A percentile compares a stretch with the other conserved stretches of the same genome.
Conservation (phyloP, 176 grass and related monocot species). For the Eleusine indica region DNA sequence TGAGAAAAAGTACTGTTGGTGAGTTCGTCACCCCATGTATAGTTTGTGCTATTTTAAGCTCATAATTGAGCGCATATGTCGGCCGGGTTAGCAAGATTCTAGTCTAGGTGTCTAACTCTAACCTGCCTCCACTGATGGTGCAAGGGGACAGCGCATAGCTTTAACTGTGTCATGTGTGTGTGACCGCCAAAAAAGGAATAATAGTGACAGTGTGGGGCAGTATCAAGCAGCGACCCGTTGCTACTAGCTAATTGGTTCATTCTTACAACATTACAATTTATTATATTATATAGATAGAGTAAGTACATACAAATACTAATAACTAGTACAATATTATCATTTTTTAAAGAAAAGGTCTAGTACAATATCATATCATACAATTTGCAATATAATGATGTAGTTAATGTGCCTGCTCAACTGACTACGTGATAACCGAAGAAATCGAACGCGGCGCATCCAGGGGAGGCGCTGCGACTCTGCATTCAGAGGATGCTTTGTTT, state of each 20-base stretch:
- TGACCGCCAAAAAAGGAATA: background rate
- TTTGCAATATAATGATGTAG: background rate
- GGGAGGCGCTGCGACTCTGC: background rate
- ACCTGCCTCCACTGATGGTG: background rate
- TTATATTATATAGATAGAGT: no score
- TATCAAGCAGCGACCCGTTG: background rate
- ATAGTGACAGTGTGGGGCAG: background rate
- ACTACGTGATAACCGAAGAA: background rate
- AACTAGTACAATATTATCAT: background rate
- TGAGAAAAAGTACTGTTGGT: conserved; percentile 9
- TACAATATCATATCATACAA: background rate
- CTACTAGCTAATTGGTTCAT: background rate
- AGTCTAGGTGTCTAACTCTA: background rate
- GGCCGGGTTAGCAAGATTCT: background rate
- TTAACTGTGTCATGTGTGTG: background rate
- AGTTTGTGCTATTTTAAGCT: conserved; percentile 36
- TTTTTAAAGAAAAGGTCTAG: background rate
- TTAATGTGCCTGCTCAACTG: background rate
- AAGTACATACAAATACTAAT: background rate
- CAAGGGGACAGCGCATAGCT: background rate
- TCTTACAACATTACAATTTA: background rate
- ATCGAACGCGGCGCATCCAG: background rate
- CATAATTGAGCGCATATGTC: conserved; percentile 52
- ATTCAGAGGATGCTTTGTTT: background rate
- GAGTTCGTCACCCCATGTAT: conserved; percentile 19